Base-by-base conservation (phyloP, 2,329 filamentous ascomycete genomes). In the Ascochyta lentis region DNA sequence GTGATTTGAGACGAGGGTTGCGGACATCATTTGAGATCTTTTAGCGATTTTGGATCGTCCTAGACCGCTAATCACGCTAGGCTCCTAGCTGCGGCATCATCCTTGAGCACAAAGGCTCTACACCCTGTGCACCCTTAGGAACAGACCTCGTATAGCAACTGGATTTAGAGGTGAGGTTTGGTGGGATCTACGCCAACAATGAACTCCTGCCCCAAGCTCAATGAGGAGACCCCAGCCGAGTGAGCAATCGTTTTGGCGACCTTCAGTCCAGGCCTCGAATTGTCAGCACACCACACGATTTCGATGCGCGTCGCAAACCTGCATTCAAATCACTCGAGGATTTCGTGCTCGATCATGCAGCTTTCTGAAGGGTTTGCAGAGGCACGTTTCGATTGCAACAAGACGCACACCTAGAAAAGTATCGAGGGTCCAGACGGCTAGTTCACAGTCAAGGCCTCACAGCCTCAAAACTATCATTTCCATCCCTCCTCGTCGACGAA, bases 401-500 rank as follows among this genome's bases (percentile, higher is more conserved):
- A 39, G 16, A 23, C 15, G 6, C 8, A 39, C 13, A 24, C 9
- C 6, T 13, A 8, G 19, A 22, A 23, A 15, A 22, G 9, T 4
- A 15, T 24, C 12, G 8, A 19, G 16, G 37, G 37, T 39, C 37
- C 24, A 19, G 34, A 33, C 29, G 10, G 29, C 29, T 33, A 8
- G 6, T 26, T 4, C 24, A 6, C 2, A 10, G 27, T 39, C 27
- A 41, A 22, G 42, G 42, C 37, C 53, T 54, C 6, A 26, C 54
- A 31, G 48, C 54, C 27, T 56, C 54, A 23, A 56, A 56, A 27
- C 54, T 56, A 38, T 48, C 48, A 37, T 33, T 48, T 4, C 45
- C 24, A 13, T 33, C 48, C 13, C 48, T 43, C 23, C 43, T 26
- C 15, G 27, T 39, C 27, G 47, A 51, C 13, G 48, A 52, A 13